Conservation (phyloP, 371 early-diverging fungal species). For the Nosema muscidifuracis region DNA sequence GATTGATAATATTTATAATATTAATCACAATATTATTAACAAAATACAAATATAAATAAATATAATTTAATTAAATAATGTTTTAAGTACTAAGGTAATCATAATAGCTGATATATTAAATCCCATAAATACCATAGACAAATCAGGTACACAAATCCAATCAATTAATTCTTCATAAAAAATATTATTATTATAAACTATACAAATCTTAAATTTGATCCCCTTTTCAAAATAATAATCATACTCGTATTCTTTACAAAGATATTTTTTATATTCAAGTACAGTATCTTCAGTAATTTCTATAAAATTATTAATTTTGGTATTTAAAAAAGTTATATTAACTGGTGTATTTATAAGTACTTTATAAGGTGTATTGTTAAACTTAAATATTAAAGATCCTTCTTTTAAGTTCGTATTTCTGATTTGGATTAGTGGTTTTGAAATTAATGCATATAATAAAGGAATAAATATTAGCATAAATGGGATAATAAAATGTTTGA, state of each 20-base stretch:
- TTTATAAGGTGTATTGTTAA: background rate
- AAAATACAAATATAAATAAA: too few relatives aligned
- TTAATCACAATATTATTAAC: too few relatives aligned
- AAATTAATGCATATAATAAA: too few relatives aligned
- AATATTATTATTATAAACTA: background rate
- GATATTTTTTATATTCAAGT: background rate
- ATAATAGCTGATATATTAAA: too few relatives aligned
- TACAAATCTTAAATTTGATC: background rate
- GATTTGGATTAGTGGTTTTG: too few relatives aligned
- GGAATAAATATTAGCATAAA: too few relatives aligned
- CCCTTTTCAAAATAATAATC: background rate
- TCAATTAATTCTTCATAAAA: background rate
- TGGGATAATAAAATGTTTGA: too few relatives aligned
- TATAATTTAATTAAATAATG: too few relatives aligned
- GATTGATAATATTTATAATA: too few relatives aligned
- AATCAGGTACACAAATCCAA: constrained; percentile 28
- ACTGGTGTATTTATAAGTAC: background rate
- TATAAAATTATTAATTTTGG: background rate
- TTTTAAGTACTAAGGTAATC: too few relatives aligned
- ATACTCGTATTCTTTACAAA: background rate
- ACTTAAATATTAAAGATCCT: background rate
- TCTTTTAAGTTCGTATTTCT: background rate
- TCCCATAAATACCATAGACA: constrained; percentile 25
- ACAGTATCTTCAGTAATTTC: background rate
- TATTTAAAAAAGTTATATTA: background rate